These are phyloP conservation scores for Curvularia lunata DNA, from an alignment of 2,329 filamentous ascomycete species.

Conservation along the genomic window DNA sequence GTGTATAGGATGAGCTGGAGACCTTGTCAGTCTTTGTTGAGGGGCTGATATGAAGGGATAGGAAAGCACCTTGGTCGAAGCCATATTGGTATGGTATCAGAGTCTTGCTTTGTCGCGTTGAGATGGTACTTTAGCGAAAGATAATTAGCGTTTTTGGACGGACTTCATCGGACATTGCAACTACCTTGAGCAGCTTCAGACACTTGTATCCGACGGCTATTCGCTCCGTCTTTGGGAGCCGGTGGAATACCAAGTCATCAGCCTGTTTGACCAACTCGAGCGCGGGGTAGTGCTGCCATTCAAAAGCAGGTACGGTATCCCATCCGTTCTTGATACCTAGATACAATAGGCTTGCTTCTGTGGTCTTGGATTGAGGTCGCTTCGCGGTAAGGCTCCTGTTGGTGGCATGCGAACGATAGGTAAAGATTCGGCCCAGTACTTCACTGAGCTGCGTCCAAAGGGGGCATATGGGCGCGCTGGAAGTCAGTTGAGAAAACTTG, in stretches of 20 bases:
- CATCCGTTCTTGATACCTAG: not conserved
- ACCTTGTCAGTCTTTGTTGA: not conserved
- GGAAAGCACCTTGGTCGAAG: not conserved
- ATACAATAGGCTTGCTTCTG: not conserved
- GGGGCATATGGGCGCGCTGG: not conserved
- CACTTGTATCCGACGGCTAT: not conserved
- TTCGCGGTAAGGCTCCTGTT: not conserved
- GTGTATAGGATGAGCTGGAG: not conserved
- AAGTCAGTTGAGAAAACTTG: not conserved
- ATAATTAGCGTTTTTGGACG: too few species aligned
- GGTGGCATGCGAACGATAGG: not conserved
- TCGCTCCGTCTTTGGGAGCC: not conserved
- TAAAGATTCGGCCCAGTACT: not conserved
- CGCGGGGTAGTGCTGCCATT: not conserved
- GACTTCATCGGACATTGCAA: too few species aligned
- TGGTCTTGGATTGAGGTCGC: not conserved
- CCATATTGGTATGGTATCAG: not conserved
- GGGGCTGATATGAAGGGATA: not conserved
- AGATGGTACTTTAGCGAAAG: not conserved
- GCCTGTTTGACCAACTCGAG: not conserved
- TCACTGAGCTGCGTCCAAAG: not conserved
- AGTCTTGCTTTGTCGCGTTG: not conserved
- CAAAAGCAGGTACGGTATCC: not conserved
- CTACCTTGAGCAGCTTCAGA: not conserved
- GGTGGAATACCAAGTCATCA: not conserved